Percentiles rank a stretch among this genome's conserved stretches.
phyloP scores from a whole-genome alignment of 176 grass and related monocot species.

The Tillandsia leiboldiana region DNA sequence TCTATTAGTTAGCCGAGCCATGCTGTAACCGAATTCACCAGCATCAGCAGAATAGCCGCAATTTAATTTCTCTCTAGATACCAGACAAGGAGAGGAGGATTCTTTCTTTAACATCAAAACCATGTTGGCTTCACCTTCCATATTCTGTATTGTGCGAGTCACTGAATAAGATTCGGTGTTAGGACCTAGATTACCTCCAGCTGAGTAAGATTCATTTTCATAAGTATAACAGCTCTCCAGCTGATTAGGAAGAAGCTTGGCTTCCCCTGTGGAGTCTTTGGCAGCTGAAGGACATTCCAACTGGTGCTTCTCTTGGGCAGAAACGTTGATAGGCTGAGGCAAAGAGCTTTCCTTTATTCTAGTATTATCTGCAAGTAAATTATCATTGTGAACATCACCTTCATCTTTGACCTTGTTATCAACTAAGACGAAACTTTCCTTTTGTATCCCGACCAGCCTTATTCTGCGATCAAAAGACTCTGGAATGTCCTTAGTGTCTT shows the following conservation, averaged over 20 bases:
- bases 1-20: constrained; percentile 28
- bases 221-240: constrained; percentile 16
- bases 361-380: constrained; percentile 1
- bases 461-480: constrained; percentile 19
- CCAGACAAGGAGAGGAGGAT: constrained; percentile 3
- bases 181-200: constrained; percentile 14
- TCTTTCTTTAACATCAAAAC: neutral
- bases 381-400: constrained; percentile 17
- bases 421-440: constrained; percentile 9
- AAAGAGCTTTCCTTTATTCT: neutral
- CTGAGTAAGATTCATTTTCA: constrained; percentile 26
- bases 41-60: constrained; percentile 16
- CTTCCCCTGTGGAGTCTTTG: constrained; percentile 19
- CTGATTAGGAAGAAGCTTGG: constrained; percentile 24
- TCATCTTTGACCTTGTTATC: constrained; percentile 16
- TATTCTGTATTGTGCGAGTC: constrained; percentile 20
- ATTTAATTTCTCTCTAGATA: constrained; percentile 13
- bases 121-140: neutral
- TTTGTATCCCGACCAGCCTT: constrained; percentile 9
- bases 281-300: constrained; percentile 18
- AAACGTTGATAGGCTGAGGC: constrained; percentile 10
- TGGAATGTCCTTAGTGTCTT: constrained; percentile 11
- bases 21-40: constrained; percentile 15
- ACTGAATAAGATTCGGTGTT: constrained; percentile 11
- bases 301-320: constrained; percentile 11